phyloP scores from a whole-genome alignment of 768 basidiomycete genomes.

The Panaeolus papilionaceus region DNA sequence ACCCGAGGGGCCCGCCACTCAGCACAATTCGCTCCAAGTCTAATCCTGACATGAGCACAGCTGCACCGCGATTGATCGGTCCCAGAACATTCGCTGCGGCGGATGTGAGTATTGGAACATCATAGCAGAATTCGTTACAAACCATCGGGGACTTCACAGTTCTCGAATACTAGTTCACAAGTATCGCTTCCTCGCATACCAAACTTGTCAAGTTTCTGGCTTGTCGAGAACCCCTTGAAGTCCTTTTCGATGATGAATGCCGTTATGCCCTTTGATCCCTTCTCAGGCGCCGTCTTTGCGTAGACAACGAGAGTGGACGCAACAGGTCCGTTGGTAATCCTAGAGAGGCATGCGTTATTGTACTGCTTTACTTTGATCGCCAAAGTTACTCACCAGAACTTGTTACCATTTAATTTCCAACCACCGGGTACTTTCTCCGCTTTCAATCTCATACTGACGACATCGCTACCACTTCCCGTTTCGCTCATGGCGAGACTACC shows the following conservation, averaged over 20 bases:
- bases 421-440: constrained; percentile 82
- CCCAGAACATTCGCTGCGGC: constrained; percentile 85
- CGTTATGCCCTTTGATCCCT: constrained; percentile 88
- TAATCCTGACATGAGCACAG: constrained; percentile 93
- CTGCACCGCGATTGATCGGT: constrained; percentile 76
- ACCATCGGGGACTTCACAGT: constrained; percentile 91
- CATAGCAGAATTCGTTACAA: constrained; percentile 20
- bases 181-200: constrained; percentile 98
- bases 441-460: constrained; percentile 90
- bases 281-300: constrained; percentile 82
- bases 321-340: constrained; percentile 95
- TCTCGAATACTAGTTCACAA: constrained; percentile 90
- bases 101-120: constrained; percentile 20
- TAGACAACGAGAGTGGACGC: constrained; percentile 94
- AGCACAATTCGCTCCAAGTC: constrained; percentile 93
- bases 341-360: constrained; percentile 33
- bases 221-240: constrained; percentile 86
- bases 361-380: not conserved
- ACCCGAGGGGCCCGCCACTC: constrained; percentile 93
- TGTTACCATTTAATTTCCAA: constrained; percentile 86
- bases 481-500: constrained; percentile 97
- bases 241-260: constrained; percentile 88
- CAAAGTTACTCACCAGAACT: constrained; percentile 78
- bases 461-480: constrained; percentile 90
- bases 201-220: constrained; percentile 92